Base-by-base conservation (phyloP, 306 rosid genomes). In the Herpetospermum pedunculosum region DNA sequence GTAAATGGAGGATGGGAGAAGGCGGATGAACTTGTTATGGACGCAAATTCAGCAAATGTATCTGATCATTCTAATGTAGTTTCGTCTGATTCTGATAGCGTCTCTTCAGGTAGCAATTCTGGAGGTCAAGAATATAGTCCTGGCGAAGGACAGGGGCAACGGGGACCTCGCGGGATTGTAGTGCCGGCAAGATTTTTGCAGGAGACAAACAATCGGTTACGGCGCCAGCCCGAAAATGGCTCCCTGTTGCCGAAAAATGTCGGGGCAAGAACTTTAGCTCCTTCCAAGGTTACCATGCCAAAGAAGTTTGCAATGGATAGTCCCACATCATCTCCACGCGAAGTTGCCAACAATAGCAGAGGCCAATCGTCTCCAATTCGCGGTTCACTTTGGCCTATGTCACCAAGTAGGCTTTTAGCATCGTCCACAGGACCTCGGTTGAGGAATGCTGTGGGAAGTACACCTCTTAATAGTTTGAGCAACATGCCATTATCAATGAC, bases 141-240 rank as follows among this genome's bases (percentile, higher is more conserved):
- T 65, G 80, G 52, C 14, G 83, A 63, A 58, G 63, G 43, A 48
- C 82, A 79, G 43, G 76, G 72, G 35, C 84, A 78, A 32, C 84
- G 87, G 25, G 80, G 80, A n/a, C 52, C 83, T 30, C 86, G 86
- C 16, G 85, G 87, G 2, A 58, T 83, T 78, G 80, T 83, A 9
- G 91, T 85, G 29, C 94, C 92, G 2, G 87, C 90, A 0, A 91
- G 92, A 81, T 85, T 85, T 78, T 81, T 73, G 95, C 91, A 84
- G 75, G 99, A 91, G 75, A 80, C 90, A 38, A 85, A 84, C 77
- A 84, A 76, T 70, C 71, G 84, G 15, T 60, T 83, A 46, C 80
- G 82, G 40, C 87, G 85, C 57, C 92, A 82, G 73, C 71, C 76
- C 6, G 93, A 87, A 73, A 75, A 79, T 26, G 70, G 76, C 23